Conservation (phyloP, 495 filamentous ascomycete genomes). For the Parathielavia appendiculata region DNA sequence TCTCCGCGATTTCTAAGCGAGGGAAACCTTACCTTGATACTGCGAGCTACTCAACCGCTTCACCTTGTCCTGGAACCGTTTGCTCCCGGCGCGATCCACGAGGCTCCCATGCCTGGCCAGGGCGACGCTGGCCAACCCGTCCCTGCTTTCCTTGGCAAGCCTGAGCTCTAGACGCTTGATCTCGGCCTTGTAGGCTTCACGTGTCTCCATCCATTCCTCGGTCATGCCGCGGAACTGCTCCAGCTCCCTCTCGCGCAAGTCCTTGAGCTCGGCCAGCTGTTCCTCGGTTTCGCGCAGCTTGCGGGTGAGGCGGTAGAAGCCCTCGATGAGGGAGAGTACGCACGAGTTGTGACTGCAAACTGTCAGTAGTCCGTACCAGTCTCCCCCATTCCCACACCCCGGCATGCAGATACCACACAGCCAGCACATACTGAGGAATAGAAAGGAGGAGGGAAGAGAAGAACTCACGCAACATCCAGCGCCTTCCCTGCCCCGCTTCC, state of each 20-base stretch:
- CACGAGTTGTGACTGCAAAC: slow-evolving; percentile 36
- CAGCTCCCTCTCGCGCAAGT: slow-evolving; percentile 35
- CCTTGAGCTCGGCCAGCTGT: slow-evolving; percentile 28
- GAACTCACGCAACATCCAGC: slow-evolving; percentile 29
- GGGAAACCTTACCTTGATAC: slow-evolving; percentile 14
- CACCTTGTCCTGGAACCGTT: slow-evolving; percentile 33
- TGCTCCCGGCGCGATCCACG: slow-evolving; percentile 34
- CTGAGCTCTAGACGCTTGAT: slow-evolving; percentile 47
- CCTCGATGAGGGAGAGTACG: slow-evolving; percentile 40
- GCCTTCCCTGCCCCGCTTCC: slow-evolving; percentile 23
- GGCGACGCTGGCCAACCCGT: slow-evolving; percentile 44
- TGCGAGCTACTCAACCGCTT: slow-evolving; percentile 26
- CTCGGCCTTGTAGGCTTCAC: slow-evolving; percentile 42
- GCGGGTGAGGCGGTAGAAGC: slow-evolving; percentile 26
- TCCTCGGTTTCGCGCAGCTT: slow-evolving; percentile 18
- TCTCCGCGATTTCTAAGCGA: neutral
- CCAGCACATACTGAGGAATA: neutral
- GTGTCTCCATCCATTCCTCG: slow-evolving; percentile 40
- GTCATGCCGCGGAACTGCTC: slow-evolving; percentile 36
- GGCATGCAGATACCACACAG: too few relatives aligned
- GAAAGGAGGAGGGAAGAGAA: neutral
- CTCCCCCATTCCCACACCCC: neutral
- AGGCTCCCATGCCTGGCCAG: slow-evolving; percentile 42
- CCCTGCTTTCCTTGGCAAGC: slow-evolving; percentile 40
- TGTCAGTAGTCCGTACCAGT: neutral